Evolutionary conservation across 140 eudicot genomes (phyloP).

Genomic region (Erigeron philadelphicus): DNA sequence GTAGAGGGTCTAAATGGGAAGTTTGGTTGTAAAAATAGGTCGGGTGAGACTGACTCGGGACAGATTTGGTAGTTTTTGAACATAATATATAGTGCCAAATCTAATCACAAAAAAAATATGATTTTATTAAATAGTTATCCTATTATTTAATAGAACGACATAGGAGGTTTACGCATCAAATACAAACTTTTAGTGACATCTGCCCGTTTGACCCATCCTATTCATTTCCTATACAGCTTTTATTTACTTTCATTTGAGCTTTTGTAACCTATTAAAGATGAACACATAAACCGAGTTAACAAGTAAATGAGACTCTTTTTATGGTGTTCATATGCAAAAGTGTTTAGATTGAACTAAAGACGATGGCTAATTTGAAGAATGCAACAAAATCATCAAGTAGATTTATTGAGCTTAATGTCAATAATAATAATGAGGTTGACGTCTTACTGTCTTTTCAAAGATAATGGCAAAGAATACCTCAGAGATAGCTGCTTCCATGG

Average conservation of each 20-base stretch:
- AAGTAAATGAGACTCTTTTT: background rate
- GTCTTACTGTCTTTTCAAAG: no score
- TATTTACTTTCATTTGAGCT: background rate
- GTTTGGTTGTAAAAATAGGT: background rate
- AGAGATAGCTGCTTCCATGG: conserved; percentile 66
- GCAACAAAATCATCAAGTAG: no score
- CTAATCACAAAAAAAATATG: background rate
- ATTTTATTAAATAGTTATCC: background rate
- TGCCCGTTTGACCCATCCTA: background rate
- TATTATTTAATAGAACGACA: background rate
- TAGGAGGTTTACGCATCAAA: background rate
- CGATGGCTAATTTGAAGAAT: no score
- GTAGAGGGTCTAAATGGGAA: background rate
- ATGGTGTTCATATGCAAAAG: no score
- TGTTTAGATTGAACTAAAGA: no score
- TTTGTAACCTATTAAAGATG: background rate
- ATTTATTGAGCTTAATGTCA: no score
- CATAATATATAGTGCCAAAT: background rate
- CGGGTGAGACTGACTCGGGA: no score
- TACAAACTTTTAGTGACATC: background rate
- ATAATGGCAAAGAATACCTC: conserved; percentile 27
- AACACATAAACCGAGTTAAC: background rate
- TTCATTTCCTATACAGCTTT: background rate
- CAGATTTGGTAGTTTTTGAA: no score
- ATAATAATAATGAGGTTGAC: no score